A percentile compares a stretch with the other conserved stretches of the same genome.
phyloP scores from a whole-genome alignment of 371 early-diverging fungal genomes.

The Catenaria anguillulae region DNA sequence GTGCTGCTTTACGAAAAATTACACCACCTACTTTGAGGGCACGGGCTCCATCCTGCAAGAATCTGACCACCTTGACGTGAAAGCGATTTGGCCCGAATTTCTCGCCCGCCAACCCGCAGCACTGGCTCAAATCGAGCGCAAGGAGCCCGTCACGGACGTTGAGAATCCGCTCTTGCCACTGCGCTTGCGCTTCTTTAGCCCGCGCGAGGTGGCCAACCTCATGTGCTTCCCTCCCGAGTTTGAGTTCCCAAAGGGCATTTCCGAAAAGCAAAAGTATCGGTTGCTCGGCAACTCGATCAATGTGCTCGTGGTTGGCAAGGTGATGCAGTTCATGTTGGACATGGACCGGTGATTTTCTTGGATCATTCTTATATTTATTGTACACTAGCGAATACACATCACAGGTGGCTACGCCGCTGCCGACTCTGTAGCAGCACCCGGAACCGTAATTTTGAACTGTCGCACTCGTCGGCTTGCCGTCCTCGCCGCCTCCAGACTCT shows the following conservation, averaged over 20 bases:
- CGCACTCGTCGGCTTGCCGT: too few species aligned
- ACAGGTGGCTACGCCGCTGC: too few species aligned
- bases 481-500: too few species aligned
- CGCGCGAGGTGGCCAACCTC: conserved; percentile 10
- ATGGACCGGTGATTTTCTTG: background rate
- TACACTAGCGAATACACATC: too few species aligned
- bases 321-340: conserved; percentile 6
- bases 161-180: conserved; percentile 17
- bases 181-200: conserved; percentile 55
- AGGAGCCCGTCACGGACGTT: background rate
- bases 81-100: background rate
- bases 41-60: conserved; percentile 37
- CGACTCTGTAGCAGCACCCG: too few species aligned
- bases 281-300: conserved; percentile 60
- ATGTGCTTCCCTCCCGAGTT: conserved; percentile 13
- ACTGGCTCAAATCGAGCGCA: background rate
- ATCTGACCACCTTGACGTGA: conserved; percentile 11
- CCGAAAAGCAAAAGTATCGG: conserved; percentile 41
- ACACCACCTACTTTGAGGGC: conserved; percentile 58
- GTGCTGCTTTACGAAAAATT: conserved; percentile 78
- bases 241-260: conserved; percentile 33
- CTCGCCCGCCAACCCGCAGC: background rate
- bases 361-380: too few species aligned
- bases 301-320: conserved; percentile 38
- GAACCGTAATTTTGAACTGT: background rate